Evolutionary conservation across 2,329 filamentous ascomycete genomes (phyloP), one percentile per base, ranked within the genome.

Genomic region (Karstenula rhodostoma): DNA sequence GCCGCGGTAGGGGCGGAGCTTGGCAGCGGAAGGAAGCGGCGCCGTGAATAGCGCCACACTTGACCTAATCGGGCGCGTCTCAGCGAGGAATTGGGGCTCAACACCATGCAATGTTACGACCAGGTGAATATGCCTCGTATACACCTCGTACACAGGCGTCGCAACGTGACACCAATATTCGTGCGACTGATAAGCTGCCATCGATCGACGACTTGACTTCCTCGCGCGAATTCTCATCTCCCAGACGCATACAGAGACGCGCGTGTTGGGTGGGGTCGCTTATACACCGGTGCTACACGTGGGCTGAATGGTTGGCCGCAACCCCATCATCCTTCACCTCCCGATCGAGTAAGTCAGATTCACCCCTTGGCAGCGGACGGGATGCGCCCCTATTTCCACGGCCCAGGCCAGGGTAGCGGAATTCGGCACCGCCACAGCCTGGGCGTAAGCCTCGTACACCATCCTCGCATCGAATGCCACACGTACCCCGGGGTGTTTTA

Each of bases 351-450:
- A 22, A 35, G 19, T 32, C n/a, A 35, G 12, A 23, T 40, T 22
- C 32, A 37, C 48, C 9, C 15, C 48, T 51, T 51, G 48, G 48
- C 48, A 13, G 48, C 22, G 33, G 29, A 51, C 4, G 29, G 33
- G 29, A 51, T 15, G 29, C 33, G 32, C 29, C 48, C 48, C 48
- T 37, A 51, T 51, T 32, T 37, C 15, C 47, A 50, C 47, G 13
- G 6, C 27, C 47, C 48, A 15, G 1, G 12, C 48, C 48, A 51
- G 48, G 48, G 33, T 51, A 19, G 32, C 33, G 48, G 48, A 23
- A 40, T 3, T 51, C 48, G 48, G 48, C 48, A 37, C 48, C 48
- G 48, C 48, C 48, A 51, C 48, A 51, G 48, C n/a, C 29, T 37
- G 33, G 48, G 27, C 23, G 46, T 32, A 48, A 32, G 29, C 29